Base-by-base conservation (phyloP, 202 grass and related monocot species). In the Schoenoplectus triqueter region DNA sequence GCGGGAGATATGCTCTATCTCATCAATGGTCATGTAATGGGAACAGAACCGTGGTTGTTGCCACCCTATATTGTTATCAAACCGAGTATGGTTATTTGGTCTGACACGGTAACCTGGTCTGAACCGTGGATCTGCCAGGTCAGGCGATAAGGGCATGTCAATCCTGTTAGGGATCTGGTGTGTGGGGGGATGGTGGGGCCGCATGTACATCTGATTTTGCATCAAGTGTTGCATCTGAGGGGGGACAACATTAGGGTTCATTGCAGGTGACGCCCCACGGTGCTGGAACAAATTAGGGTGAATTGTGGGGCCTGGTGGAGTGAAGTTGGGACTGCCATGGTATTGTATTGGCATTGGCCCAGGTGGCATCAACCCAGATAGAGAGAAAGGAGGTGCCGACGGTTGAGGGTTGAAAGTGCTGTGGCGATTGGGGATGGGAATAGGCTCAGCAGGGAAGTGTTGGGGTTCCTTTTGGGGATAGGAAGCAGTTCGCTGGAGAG, bases 1-100 rank as follows among this genome's bases (percentile, higher is more conserved):
- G 66, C 90, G 88, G 84, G 86, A 87, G 74, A 97, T 94, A 56
- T 91, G 91, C 50, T 92, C 94, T 86, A 97, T 87, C 88, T 97
- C 94, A 86, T 86, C 88, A 39, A 86, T 85, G 47, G 92, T 89
- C 94, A 97, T 97, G 73, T 92, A 87, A 78, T 65, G 91, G 56
- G 92, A 92, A 74, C 86, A 80, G 56, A 92, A 94, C 65, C 81
- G 69, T 46, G 84, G 87, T 64, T 64, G 64, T 11, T 82, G 80
- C 84, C 86, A 85, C 55, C 75, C 75, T 0, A 60, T 79, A 31
- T 87, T 79, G 90, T 90, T 90, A 66, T 89, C 90, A 57, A 92
- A 86, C 80, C 67, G 91, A 68, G 86, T 80, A 83, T 79, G 55
- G 41, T 64, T 48, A 49, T 57, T 90, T 87, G 87, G 85, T 78